phyloP scores from a whole-genome alignment of 768 basidiomycete species.

The Gloeopeniophorella convolvens region DNA sequence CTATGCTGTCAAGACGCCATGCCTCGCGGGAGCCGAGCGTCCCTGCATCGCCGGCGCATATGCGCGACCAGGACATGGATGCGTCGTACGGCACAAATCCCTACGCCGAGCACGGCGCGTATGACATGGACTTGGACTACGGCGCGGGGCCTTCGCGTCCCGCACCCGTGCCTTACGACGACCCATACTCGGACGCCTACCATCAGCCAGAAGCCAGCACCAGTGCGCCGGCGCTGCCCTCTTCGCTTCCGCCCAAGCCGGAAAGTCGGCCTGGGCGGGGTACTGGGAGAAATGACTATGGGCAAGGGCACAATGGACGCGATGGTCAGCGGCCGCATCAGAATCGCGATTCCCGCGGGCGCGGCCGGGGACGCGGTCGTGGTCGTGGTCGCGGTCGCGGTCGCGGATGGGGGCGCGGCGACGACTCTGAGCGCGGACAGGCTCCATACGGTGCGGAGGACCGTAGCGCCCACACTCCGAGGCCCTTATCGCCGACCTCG shows the following conservation, averaged over 20 bases:
- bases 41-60: slow-evolving; percentile 40
- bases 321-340: slow-evolving; percentile 27
- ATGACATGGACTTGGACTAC: slow-evolving; percentile 52
- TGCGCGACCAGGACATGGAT: slow-evolving; percentile 49
- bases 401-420: slow-evolving; percentile 12
- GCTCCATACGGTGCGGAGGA: slow-evolving; percentile 24
- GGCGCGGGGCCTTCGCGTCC: slow-evolving; percentile 52
- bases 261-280: slow-evolving; percentile 10
- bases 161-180: slow-evolving; percentile 68
- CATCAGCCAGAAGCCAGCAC: slow-evolving; percentile 15
- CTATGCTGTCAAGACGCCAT: slow-evolving; percentile 37
- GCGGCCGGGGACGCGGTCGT: slow-evolving; percentile 19
- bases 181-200: slow-evolving; percentile 50
- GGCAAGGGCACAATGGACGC: slow-evolving; percentile 24
- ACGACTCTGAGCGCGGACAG: not conserved
- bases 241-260: not conserved
- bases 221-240: not conserved
- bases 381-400: slow-evolving; percentile 28
- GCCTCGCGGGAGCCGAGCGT: slow-evolving; percentile 44
- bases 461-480: slow-evolving; percentile 27
- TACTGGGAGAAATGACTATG: slow-evolving; percentile 29
- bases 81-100: slow-evolving; percentile 50
- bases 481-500: slow-evolving; percentile 39
- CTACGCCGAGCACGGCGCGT: slow-evolving; percentile 60
- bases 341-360: slow-evolving; percentile 12